phyloP scores from a whole-genome alignment of 148 eudicot species.

The Silene conica region DNA sequence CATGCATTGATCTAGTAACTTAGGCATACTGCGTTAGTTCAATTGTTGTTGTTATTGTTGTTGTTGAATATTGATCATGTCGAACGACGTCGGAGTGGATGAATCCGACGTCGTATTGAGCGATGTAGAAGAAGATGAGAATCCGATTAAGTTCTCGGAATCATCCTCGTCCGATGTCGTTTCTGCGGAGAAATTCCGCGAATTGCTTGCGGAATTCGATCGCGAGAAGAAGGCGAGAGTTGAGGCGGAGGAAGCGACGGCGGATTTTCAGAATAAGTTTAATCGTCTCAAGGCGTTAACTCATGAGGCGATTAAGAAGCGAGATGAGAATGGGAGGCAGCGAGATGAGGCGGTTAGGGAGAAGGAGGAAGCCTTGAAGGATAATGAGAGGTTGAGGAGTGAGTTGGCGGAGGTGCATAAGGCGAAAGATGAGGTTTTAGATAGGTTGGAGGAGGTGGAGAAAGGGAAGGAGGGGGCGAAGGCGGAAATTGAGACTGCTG shows the following conservation, averaged over 20 bases:
- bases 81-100: constrained; percentile 52
- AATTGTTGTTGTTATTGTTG: neutral
- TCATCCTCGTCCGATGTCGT: constrained; percentile 40
- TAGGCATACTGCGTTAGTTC: neutral
- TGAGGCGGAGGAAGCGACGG: constrained; percentile 55
- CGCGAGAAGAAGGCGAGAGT: constrained; percentile 64
- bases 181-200: constrained; percentile 59
- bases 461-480: constrained; percentile 56
- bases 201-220: constrained; percentile 67
- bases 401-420: constrained; percentile 46
- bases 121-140: constrained; percentile 74
- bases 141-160: constrained; percentile 19
- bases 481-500: constrained; percentile 69
- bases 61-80: constrained; percentile 18
- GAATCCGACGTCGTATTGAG: constrained; percentile 68
- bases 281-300: constrained; percentile 69
- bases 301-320: constrained; percentile 85
- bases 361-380: constrained; percentile 43
- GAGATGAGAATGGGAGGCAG: constrained; percentile 56
- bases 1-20: constrained; percentile 6
- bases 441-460: constrained; percentile 51
- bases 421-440: constrained; percentile 46
- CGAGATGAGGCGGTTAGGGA: constrained; percentile 54
- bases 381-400: constrained; percentile 42
- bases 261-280: constrained; percentile 54